These are phyloP conservation scores for Ophiostoma populinum DNA, from an alignment of 2,329 filamentous ascomycete genomes.

Conservation along the genomic window DNA sequence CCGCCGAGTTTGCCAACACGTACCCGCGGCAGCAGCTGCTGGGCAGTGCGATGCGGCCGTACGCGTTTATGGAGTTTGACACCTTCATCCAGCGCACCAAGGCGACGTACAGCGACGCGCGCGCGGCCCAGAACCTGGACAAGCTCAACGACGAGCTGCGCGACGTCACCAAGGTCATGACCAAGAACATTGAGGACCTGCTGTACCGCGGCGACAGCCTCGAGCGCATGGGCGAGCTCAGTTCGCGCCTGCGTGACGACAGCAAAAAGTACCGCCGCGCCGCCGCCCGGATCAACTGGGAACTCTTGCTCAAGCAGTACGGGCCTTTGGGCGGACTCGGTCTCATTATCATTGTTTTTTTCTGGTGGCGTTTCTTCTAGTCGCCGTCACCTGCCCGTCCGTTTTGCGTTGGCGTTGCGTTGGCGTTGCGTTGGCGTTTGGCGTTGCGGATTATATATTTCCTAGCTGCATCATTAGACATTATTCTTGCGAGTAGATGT, in stretches of 20 bases:
- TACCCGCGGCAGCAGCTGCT: conserved; percentile 62
- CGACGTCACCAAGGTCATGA: conserved; percentile 98
- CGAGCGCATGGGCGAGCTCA: conserved; percentile 95
- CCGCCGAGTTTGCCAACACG: conserved; percentile 75
- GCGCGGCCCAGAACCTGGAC: conserved; percentile 82
- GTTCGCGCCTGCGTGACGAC: conserved; percentile 71
- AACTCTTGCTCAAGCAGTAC: conserved; percentile 90
- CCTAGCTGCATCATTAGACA: too few relatives aligned
- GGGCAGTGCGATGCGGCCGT: conserved; percentile 62
- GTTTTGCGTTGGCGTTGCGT: too few relatives aligned
- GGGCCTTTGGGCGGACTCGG: conserved; percentile 72
- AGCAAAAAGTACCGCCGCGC: conserved; percentile 87
- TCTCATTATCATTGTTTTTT: conserved; percentile 67
- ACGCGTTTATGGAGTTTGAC: conserved; percentile 96
- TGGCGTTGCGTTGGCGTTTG: not conserved
- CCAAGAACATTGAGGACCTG: conserved; percentile 97
- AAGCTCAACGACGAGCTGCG: conserved; percentile 93
- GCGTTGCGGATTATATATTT: too few relatives aligned
- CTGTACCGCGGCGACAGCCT: conserved; percentile 86
- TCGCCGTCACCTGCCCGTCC: too few relatives aligned
- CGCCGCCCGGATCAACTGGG: conserved; percentile 95
- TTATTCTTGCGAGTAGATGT: too few relatives aligned
- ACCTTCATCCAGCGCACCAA: conserved; percentile 89
- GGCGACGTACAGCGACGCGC: conserved; percentile 81
- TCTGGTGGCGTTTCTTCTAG: conserved; percentile 93